Evolutionary conservation across 768 basidiomycete genomes (phyloP), one percentile per base, ranked within the genome.

Genomic region (Lenzites betulinus): DNA sequence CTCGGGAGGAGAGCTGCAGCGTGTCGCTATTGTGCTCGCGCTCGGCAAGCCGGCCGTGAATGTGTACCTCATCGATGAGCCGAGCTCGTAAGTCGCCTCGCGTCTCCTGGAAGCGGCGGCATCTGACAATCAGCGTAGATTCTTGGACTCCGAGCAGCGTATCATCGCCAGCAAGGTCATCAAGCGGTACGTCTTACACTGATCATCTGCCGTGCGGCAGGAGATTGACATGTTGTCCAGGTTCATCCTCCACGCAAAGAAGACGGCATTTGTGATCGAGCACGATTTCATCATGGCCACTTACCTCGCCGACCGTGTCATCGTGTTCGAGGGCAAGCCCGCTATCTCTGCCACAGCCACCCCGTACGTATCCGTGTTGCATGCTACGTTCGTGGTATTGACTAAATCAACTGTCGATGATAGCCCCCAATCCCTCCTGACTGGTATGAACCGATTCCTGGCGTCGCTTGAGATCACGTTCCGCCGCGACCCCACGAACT

Each of bases 261-360:
- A 95, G 78, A 98, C 95, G 1, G 97, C 97, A 0, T 98, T 99
- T 74, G 84, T 99, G 68, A 98, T 99, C 70, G 97, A 99, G 83
- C 97, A 99, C 86, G 96, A 98, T 80, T 98, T 99, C 76, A 97
- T 98, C 79, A 98, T 98, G 96, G 95, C 96, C 3, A 98, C 96
- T 2, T 98, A 99, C 75, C 90, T 99, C 57, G 96, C 97, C 42
- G 97, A 99, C 73, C 90, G 96, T 47, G 94, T 97, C 68, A 94
- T 96, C 60, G 93, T 95, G 13, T 95, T 93, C 67, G 88, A 91
- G 72, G 92, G 92, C 39, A 75, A 86, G 67, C 96, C 97, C 7
- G 95, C 95, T 42, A 75, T 95, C 51, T 54, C 88, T 51, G 95
- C 97, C 18, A 95, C 88, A 41, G 97, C 97, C 20, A 90, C 92